Evolutionary conservation across 176 grass and related monocot genomes (phyloP).

Genomic region (Rhynchospora breviuscula): DNA sequence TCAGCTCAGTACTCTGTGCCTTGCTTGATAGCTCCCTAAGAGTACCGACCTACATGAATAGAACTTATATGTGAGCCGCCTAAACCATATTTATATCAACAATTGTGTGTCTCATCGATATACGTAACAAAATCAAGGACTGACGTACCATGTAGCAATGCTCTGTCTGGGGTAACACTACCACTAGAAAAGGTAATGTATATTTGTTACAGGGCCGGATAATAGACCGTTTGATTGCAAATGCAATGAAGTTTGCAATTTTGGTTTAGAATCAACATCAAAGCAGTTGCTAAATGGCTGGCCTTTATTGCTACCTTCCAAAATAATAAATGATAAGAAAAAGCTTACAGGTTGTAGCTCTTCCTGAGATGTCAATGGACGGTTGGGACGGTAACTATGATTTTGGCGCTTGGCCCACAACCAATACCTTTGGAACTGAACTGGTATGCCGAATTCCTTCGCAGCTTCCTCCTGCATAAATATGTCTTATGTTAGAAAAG

Average conservation of each 20-base stretch:
- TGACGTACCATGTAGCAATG: background rate
- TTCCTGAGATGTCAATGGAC: conserved; percentile 58
- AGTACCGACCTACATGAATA: conserved; percentile 60
- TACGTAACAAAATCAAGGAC: background rate
- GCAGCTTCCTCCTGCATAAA: conserved; percentile 68
- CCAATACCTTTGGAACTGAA: conserved; percentile 92
- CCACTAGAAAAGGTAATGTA: background rate
- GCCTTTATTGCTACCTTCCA: background rate
- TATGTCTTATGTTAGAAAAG: background rate
- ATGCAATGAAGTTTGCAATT: background rate
- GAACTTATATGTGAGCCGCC: background rate
- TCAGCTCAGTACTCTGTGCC: conserved; percentile 75
- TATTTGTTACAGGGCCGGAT: background rate
- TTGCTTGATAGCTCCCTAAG: conserved; percentile 92
- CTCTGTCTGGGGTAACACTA: background rate
- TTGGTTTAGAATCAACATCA: background rate
- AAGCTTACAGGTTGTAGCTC: conserved; percentile 71
- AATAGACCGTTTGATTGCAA: background rate
- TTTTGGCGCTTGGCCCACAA: conserved; percentile 97
- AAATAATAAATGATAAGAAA: background rate
- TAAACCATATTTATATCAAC: background rate
- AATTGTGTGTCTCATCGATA: background rate
- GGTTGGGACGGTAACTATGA: conserved; percentile 90
- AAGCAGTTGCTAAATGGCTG: background rate
- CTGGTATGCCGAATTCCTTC: conserved; percentile 83